Conservation (phyloP, 352 stramenopile genomes). For the Phytophthora fragariae region DNA sequence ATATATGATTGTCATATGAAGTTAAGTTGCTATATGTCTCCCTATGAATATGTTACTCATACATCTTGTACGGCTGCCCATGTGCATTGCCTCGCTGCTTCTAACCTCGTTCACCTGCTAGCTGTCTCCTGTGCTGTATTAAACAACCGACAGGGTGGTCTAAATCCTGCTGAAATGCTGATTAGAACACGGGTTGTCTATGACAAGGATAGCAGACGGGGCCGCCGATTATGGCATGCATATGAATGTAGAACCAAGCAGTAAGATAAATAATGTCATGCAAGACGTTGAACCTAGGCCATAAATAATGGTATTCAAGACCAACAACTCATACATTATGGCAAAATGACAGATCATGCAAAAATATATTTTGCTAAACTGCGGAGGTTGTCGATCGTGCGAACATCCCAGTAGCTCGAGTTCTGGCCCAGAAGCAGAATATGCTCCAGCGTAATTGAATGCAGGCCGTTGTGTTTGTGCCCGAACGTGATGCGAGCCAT, state of each 20-base stretch:
- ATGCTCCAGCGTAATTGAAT: conserved; percentile 15
- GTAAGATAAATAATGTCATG: conserved; percentile 7
- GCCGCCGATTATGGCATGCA: conserved; percentile 12
- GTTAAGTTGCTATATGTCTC: no score
- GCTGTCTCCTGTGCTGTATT: no score
- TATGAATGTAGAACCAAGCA: not conserved
- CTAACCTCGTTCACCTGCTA: no score
- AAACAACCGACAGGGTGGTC: no score
- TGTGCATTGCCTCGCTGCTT: no score
- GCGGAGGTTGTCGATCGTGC: not conserved
- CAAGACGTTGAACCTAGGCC: not conserved
- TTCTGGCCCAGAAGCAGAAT: conserved; percentile 18
- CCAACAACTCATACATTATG: conserved; percentile 4
- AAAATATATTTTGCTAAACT: not conserved
- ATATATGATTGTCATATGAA: no score
- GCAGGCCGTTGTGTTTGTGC: conserved; percentile 8
- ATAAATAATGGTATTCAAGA: conserved; percentile 6
- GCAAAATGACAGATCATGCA: not conserved
- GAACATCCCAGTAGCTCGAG: conserved; percentile 5
- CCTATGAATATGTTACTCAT: no score
- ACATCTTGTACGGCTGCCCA: no score
- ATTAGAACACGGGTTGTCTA: no score
- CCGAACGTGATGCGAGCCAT: conserved; percentile 12
- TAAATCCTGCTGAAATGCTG: no score
- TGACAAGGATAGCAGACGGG: not conserved